Evolutionary conservation across 345 rosid species (phyloP).

Genomic region (Arabidopsis suecica): DNA sequence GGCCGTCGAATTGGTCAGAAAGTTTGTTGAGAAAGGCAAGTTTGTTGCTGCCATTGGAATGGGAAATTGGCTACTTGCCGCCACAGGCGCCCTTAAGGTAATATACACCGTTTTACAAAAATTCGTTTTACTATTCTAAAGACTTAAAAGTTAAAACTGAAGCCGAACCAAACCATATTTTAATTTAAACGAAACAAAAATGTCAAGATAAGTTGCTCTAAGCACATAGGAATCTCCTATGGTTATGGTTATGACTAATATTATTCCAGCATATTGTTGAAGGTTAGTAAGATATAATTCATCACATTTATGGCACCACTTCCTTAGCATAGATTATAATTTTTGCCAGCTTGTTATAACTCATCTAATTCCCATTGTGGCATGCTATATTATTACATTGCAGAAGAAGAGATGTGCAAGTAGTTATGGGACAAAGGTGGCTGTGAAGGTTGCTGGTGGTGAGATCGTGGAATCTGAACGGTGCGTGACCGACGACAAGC

Average conservation of each 20-base stretch:
- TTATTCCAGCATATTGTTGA: background rate
- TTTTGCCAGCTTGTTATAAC: background rate
- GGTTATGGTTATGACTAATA: no score
- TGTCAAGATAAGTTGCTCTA: background rate
- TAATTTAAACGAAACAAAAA: no score
- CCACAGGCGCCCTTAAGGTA: constrained; percentile 54
- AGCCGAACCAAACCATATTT: no score
- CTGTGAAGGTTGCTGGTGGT: constrained; percentile 57
- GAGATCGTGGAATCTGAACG: constrained; percentile 46
- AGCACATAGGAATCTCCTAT: background rate
- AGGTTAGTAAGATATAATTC: background rate
- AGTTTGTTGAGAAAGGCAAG: constrained; percentile 49
- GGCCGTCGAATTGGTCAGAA: constrained; percentile 49
- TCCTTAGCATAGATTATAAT: background rate
- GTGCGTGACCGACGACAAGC: constrained; percentile 52
- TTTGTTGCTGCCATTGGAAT: constrained; percentile 54
- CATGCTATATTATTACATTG: background rate
- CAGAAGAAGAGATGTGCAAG: constrained; percentile 59
- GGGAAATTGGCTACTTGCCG: constrained; percentile 59
- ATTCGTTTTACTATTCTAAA: background rate
- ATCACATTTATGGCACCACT: background rate
- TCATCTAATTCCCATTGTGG: background rate
- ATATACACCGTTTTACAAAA: background rate
- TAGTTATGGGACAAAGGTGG: constrained; percentile 54
- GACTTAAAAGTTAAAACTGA: background rate